A percentile compares a stretch with the other conserved stretches of the same genome.
These are phyloP conservation scores for Pseudogymnoascus sp. DNA, from an alignment of 2,329 filamentous ascomycete species.

Conservation along the genomic window DNA sequence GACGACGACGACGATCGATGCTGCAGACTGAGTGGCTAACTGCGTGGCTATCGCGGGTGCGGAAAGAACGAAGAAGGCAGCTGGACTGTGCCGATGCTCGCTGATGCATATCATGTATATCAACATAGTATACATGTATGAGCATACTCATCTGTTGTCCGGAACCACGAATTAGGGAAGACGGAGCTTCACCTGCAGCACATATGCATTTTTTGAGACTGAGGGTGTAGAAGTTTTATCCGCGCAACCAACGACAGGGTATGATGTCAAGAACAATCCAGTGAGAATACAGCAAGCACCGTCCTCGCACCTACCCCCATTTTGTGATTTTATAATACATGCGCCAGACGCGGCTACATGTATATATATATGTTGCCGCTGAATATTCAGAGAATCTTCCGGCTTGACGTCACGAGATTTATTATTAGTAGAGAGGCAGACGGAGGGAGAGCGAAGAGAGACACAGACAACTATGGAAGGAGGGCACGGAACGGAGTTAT, in stretches of 20 bases:
- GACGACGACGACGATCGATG: neutral
- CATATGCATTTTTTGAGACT: neutral
- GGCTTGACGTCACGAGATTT: neutral
- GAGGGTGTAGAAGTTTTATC: neutral
- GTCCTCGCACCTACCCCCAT: neutral
- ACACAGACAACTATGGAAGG: neutral
- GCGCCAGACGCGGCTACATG: neutral
- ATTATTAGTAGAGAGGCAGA: neutral
- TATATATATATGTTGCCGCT: neutral
- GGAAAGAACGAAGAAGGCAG: neutral
- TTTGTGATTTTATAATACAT: neutral
- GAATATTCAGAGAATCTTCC: neutral
- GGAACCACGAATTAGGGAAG: slow-evolving; percentile 1
- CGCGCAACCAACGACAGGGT: neutral
- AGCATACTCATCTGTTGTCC: neutral
- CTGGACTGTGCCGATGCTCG: neutral
- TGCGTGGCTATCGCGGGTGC: neutral
- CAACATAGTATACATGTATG: neutral
- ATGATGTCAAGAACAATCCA: neutral
- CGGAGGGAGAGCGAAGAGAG: neutral
- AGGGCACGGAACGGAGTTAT: neutral
- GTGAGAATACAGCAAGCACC: neutral
- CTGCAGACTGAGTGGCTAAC: neutral
- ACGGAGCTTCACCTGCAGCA: neutral
- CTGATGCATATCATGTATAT: neutral